These are phyloP conservation scores for Wilhelminamyces savonicus DNA, from an alignment of 805 yeast species.

Conservation along the genomic window DNA sequence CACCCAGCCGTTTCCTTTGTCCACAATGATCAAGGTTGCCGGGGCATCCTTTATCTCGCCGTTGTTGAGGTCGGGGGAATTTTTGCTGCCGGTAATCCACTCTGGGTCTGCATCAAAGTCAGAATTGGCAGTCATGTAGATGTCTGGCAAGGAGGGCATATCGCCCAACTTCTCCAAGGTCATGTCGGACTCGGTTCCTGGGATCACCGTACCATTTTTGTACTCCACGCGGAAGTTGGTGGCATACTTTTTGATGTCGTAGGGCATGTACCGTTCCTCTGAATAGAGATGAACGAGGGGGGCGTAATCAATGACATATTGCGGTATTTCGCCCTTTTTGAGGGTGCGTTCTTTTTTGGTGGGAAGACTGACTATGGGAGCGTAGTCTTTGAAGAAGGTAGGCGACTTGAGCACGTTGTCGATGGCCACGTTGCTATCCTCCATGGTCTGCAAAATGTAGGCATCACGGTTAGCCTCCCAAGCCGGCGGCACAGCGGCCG, in stretches of 20 bases:
- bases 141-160: slow-evolving; percentile 22
- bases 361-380: slow-evolving; percentile 34
- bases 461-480: slow-evolving; percentile 13
- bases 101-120: slow-evolving; percentile 71
- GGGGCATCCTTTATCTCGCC: slow-evolving; percentile 77
- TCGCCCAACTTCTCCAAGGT: slow-evolving; percentile 25
- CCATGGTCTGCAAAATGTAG: slow-evolving; percentile 16
- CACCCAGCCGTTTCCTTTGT: slow-evolving; percentile 90
- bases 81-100: slow-evolving; percentile 74
- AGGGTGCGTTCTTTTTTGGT: slow-evolving; percentile 29
- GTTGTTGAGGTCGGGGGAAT: slow-evolving; percentile 61
- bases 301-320: slow-evolving; percentile 54
- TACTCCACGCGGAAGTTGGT: slow-evolving; percentile 55
- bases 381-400: slow-evolving; percentile 15
- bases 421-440: slow-evolving; percentile 12
- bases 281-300: slow-evolving; percentile 84
- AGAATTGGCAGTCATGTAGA: slow-evolving; percentile 58
- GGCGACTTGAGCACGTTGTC: slow-evolving; percentile 22
- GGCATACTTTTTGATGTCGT: slow-evolving; percentile 68
- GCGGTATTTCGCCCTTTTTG: slow-evolving; percentile 53
- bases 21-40: slow-evolving; percentile 74
- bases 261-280: slow-evolving; percentile 83
- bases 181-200: slow-evolving; percentile 27
- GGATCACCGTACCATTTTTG: slow-evolving; percentile 38
- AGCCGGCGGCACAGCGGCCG: slow-evolving; percentile 6